Base-by-base conservation (phyloP, 2,329 filamentous ascomycete genomes). In the Huntiella savannae region DNA sequence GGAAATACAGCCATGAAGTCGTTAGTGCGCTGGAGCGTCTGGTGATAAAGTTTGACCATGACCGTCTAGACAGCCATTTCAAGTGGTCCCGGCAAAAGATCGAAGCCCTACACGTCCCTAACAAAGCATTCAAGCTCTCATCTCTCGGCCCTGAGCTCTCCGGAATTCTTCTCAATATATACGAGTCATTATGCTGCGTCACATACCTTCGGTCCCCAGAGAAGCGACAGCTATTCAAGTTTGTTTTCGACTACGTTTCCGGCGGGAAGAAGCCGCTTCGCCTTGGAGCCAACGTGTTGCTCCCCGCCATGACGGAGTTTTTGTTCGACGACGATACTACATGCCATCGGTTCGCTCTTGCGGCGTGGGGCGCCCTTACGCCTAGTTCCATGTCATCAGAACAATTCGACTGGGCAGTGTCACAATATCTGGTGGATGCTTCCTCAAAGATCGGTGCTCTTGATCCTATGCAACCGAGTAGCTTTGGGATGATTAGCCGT, bases 401-500 rank as follows among this genome's bases (percentile, higher is more conserved):
- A 33, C 82, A 91, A 52, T 96, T 94, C 57, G 82, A 94, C 38
- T 92, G 82, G 79, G 82, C 83, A 8, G 76, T 95, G 36, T 77
- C 78, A 52, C 79, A 82, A 50, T 77, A 79, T 33, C 66, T 96
- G 13, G 64, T 77, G 34, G 66, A 71, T 47, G 77, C 77, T 5
- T 75, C 94, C 49, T 64, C 70, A 43, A 67, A 71, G 22, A 75
- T 80, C 2, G 71, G 73, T 37, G 56, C 55, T 49, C 69, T 66
- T 46, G 71, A 71, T 39, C 48, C 58, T 13, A 47, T 51, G 1
- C 54, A 57, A 13, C 53, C 55, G 1, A 55, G 61, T 44, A 55
- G 61, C 40, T 55, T 57, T 57, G 51, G 60, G 50, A 53, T 68
- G 47, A 71, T 93, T 3, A 70, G 79, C 52, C 69, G 72, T 28